These are phyloP conservation scores for Parascedosporium putredinis DNA, from an alignment of 2,329 filamentous ascomycete genomes.

Conservation along the genomic window DNA sequence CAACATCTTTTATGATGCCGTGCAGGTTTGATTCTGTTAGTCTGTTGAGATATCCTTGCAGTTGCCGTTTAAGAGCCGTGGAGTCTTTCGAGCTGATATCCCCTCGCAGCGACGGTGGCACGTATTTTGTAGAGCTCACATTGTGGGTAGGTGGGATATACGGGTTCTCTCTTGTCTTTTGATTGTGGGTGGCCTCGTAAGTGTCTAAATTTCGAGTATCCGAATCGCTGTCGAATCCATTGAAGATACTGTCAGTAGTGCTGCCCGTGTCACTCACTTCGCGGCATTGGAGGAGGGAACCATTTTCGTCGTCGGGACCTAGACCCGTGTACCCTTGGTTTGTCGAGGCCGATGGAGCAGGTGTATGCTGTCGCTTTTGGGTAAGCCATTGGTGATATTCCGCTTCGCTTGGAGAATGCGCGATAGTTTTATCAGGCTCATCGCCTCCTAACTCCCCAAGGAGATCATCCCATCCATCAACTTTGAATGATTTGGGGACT, in stretches of 20 bases:
- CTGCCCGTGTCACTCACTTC: constrained; percentile 17
- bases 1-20: constrained; percentile 71
- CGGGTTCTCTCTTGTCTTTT: constrained; percentile 62
- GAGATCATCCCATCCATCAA: constrained; percentile 75
- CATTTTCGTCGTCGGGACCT: no score
- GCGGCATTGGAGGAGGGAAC: no score
- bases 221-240: constrained; percentile 18
- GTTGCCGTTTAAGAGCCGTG: constrained; percentile 62
- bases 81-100: constrained; percentile 54
- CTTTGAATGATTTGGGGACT: constrained; percentile 64
- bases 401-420: constrained; percentile 43
- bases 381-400: constrained; percentile 52
- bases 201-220: constrained; percentile 13
- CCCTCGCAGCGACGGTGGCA: constrained; percentile 74
- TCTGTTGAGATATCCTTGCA: constrained; percentile 84
- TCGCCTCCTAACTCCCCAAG: constrained; percentile 55
- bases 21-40: constrained; percentile 85
- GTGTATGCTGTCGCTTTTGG: constrained; percentile 4
- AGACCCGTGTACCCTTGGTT: no score
- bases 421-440: constrained; percentile 42
- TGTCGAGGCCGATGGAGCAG: constrained; percentile 6
- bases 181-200: constrained; percentile 13
- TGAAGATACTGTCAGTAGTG: constrained; percentile 14
- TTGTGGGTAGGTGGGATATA: constrained; percentile 61
- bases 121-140: constrained; percentile 57